These are phyloP conservation scores for Rosa rugosa DNA, from an alignment of 306 rosid genomes.

Conservation along the genomic window DNA sequence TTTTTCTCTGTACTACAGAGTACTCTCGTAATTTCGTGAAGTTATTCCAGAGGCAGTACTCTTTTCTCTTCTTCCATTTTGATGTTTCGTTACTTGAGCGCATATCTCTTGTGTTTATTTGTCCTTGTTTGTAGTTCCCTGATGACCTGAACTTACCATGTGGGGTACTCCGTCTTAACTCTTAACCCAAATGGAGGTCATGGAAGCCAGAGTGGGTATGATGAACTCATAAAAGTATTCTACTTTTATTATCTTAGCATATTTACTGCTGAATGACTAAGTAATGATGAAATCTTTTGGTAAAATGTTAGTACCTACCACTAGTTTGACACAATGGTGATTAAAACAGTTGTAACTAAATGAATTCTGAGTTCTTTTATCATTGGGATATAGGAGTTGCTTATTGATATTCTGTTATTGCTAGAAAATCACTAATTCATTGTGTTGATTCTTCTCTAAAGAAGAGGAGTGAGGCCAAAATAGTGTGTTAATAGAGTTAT, in stretches of 20 bases:
- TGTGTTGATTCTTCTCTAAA: neutral
- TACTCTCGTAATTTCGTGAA: neutral
- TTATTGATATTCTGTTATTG: neutral
- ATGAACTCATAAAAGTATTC: neutral
- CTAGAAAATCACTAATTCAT: neutral
- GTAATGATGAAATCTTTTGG: neutral
- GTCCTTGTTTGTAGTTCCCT: slow-evolving; percentile 57
- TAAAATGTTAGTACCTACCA: neutral
- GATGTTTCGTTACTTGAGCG: neutral
- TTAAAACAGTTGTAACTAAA: neutral
- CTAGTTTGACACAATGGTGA: neutral
- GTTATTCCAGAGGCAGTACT: neutral
- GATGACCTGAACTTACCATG: slow-evolving; percentile 89
- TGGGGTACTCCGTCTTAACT: slow-evolving; percentile 69
- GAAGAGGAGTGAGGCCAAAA: neutral
- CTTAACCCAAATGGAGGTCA: slow-evolving; percentile 77
- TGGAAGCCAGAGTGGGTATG: slow-evolving; percentile 84
- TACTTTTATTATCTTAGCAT: too few species aligned
- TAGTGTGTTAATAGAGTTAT: neutral
- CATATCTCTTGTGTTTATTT: neutral
- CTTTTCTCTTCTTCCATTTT: slow-evolving; percentile 1
- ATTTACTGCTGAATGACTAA: neutral
- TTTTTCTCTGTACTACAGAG: neutral
- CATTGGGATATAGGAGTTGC: neutral
- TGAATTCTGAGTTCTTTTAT: neutral